phyloP scores from a whole-genome alignment of 495 filamentous ascomycete species.

The Platismatia glauca region DNA sequence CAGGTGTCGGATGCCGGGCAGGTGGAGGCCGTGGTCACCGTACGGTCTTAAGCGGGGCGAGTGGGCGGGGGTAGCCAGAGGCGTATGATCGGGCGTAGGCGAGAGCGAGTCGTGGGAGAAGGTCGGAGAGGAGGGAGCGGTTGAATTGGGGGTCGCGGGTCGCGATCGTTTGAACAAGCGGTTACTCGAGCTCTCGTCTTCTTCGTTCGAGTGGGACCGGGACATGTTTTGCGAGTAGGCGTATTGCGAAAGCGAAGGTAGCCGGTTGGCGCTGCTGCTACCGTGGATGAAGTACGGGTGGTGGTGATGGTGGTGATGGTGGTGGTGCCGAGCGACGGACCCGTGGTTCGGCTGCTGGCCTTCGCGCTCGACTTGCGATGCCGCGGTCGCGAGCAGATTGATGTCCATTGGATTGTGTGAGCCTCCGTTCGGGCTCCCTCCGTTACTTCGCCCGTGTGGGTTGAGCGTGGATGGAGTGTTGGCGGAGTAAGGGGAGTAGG shows the following conservation, averaged over 20 bases:
- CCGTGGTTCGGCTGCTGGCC: slow-evolving; percentile 43
- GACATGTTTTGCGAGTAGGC: slow-evolving; percentile 74
- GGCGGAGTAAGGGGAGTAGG: slow-evolving; percentile 66
- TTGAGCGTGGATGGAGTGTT: slow-evolving; percentile 54
- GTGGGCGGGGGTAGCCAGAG: slow-evolving; percentile 88
- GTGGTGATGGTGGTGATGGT: slow-evolving; percentile 43
- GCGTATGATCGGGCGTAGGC: slow-evolving; percentile 93
- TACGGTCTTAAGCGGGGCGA: slow-evolving; percentile 83
- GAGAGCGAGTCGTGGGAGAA: slow-evolving; percentile 95
- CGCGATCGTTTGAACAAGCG: slow-evolving; percentile 77
- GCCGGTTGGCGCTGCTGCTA: slow-evolving; percentile 46
- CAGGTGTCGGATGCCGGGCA: slow-evolving; percentile 83
- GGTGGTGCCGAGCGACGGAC: slow-evolving; percentile 33
- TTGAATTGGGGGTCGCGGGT: slow-evolving; percentile 88
- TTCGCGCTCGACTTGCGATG: slow-evolving; percentile 79
- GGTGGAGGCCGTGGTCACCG: slow-evolving; percentile 57
- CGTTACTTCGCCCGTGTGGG: slow-evolving; percentile 54
- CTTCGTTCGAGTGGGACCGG: slow-evolving; percentile 81
- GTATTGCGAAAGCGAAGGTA: slow-evolving; percentile 76
- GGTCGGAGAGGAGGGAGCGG: slow-evolving; percentile 92
- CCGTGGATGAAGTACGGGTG: slow-evolving; percentile 51
- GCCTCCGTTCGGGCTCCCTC: slow-evolving; percentile 30
- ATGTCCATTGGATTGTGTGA: slow-evolving; percentile 55
- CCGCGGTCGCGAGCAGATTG: slow-evolving; percentile 82
- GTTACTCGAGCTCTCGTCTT: slow-evolving; percentile 63